Conservation (phyloP, 2,329 filamentous ascomycete species). For the Phialophora tarda region DNA sequence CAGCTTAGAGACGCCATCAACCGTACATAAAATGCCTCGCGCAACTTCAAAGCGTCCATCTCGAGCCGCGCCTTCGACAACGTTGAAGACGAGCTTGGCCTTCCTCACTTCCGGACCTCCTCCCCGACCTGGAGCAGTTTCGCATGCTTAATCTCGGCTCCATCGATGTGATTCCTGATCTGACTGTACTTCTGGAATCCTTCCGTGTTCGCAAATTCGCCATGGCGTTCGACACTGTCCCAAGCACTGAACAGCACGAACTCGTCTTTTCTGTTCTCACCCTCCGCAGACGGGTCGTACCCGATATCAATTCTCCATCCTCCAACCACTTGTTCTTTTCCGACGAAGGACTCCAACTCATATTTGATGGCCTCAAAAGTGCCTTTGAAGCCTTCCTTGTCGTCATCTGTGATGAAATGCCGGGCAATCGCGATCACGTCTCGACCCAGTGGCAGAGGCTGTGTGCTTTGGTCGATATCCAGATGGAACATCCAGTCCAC, state of each 20-base stretch:
- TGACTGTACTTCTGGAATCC: constrained; percentile 42
- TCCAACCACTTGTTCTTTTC: constrained; percentile 43
- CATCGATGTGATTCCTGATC: constrained; percentile 39
- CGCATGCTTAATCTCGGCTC: constrained; percentile 43
- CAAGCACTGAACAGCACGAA: constrained; percentile 52
- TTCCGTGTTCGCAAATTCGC: constrained; percentile 44
- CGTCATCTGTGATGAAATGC: constrained; percentile 26
- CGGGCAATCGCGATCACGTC: constrained; percentile 27
- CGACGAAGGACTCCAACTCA: constrained; percentile 29
- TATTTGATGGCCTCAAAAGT: constrained; percentile 18
- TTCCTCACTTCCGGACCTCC: constrained; percentile 2
- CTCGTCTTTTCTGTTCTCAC: constrained; percentile 45
- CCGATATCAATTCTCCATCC: constrained; percentile 50
- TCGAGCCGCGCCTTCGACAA: constrained; percentile 1
- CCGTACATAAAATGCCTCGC: constrained; percentile 13
- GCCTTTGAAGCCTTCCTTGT: constrained; percentile 18
- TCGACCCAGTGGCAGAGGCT: constrained; percentile 10
- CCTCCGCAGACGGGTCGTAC: constrained; percentile 25
- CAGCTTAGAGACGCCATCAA: neutral
- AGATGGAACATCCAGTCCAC: constrained; percentile 55
- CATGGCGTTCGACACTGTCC: constrained; percentile 46
- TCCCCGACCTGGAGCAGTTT: constrained; percentile 16
- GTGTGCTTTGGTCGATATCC: constrained; percentile 42
- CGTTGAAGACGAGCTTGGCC: neutral
- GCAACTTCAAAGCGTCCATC: neutral